Conservation (phyloP, 1,284 basidiomycete genomes). For the Pascua guehoae region DNA sequence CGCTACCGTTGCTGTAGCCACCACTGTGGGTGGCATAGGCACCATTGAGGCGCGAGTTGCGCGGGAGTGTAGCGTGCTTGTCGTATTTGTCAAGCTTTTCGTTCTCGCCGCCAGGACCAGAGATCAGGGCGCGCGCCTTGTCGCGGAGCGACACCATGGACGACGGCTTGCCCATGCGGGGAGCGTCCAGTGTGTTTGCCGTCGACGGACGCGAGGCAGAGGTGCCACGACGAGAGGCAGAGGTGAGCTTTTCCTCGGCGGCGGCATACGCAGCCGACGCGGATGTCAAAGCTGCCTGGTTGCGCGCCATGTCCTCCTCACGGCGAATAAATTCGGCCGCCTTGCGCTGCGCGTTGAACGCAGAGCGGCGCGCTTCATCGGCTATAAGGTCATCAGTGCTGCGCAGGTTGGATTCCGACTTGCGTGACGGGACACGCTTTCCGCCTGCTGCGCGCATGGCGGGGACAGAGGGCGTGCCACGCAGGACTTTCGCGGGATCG, state of each 20-base stretch:
- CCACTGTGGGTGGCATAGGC: too few species aligned
- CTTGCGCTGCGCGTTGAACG: background rate
- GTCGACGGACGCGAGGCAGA: background rate
- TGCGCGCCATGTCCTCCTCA: constrained; percentile 1
- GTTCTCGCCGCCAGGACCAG: constrained; percentile 5
- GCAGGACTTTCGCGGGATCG: too few species aligned
- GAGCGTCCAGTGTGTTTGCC: background rate
- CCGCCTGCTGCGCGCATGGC: constrained; percentile 3
- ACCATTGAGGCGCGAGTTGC: background rate
- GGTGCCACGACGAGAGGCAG: background rate
- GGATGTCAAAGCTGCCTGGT: background rate
- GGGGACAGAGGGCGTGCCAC: too few species aligned
- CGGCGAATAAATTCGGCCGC: background rate
- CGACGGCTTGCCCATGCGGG: constrained; percentile 29
- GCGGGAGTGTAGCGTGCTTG: constrained; percentile 3
- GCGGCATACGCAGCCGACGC: background rate
- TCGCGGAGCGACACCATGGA: constrained; percentile 39
- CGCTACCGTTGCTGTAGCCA: too few species aligned
- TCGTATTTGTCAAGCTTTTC: constrained; percentile 11
- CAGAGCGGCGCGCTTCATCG: background rate
- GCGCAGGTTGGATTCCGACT: constrained; percentile 37
- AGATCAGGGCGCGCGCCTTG: constrained; percentile 27
- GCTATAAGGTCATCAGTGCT: background rate
- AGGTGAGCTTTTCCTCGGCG: too few species aligned
- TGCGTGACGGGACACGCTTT: constrained; percentile 20